phyloP scores from a whole-genome alignment of 805 yeast genomes.

The Wickerhamiella sorbophila region DNA sequence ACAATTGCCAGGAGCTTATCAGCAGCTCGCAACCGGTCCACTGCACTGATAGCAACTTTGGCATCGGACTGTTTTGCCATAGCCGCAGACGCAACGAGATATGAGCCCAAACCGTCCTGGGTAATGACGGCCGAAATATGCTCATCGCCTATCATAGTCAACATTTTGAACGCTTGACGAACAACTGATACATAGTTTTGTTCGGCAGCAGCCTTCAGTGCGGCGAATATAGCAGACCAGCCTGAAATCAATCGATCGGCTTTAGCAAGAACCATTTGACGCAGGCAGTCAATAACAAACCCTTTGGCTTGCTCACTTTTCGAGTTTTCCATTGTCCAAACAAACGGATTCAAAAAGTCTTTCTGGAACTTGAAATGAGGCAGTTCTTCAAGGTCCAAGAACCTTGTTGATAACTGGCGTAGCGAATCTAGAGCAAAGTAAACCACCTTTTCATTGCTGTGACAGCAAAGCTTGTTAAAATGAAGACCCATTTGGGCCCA shows the following conservation, averaged over 20 bases:
- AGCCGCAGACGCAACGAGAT: slow-evolving; percentile 63
- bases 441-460: slow-evolving; percentile 58
- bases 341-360: slow-evolving; percentile 85
- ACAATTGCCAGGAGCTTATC: background rate
- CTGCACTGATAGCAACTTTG: slow-evolving; percentile 63
- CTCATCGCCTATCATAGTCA: slow-evolving; percentile 45
- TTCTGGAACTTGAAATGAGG: slow-evolving; percentile 92
- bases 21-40: slow-evolving; percentile 44
- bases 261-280: slow-evolving; percentile 69
- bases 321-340: slow-evolving; percentile 57
- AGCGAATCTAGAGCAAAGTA: slow-evolving; percentile 88
- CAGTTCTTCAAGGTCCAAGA: slow-evolving; percentile 84
- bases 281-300: slow-evolving; percentile 79
- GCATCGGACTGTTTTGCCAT: slow-evolving; percentile 72
- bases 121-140: slow-evolving; percentile 47
- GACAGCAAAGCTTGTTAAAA: slow-evolving; percentile 74
- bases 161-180: slow-evolving; percentile 45
- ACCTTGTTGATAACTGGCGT: slow-evolving; percentile 83
- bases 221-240: slow-evolving; percentile 80
- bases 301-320: slow-evolving; percentile 59
- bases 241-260: slow-evolving; percentile 73
- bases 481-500: slow-evolving; percentile 91
- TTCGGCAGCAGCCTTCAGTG: slow-evolving; percentile 59
- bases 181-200: slow-evolving; percentile 31
- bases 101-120: slow-evolving; percentile 53